phyloP scores from a whole-genome alignment of 768 basidiomycete species.

The Pisolithus marmoratus region DNA sequence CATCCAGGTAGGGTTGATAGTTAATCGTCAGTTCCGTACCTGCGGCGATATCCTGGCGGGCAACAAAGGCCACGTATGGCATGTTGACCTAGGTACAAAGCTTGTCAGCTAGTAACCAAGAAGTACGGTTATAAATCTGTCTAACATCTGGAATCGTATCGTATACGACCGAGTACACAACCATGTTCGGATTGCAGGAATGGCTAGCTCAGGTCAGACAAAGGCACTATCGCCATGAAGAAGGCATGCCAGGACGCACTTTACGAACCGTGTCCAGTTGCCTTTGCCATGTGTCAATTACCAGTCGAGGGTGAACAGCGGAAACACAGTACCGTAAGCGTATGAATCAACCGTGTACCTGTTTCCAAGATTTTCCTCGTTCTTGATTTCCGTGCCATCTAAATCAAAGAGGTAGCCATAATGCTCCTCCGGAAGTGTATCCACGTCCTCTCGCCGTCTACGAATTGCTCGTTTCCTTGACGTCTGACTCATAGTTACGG shows the following conservation, averaged over 20 bases:
- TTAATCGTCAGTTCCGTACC: conserved; percentile 58
- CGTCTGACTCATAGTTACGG: background rate
- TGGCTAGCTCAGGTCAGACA: conserved; percentile 41
- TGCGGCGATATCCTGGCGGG: conserved; percentile 41
- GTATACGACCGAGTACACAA: conserved; percentile 53
- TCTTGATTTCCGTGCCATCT: conserved; percentile 46
- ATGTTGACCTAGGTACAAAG: conserved; percentile 40
- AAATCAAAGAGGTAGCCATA: conserved; percentile 57
- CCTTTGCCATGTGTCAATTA: conserved; percentile 33
- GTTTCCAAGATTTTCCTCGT: conserved; percentile 26
- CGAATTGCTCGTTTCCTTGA: background rate
- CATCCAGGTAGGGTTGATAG: conserved; percentile 46
- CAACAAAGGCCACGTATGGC: conserved; percentile 59
- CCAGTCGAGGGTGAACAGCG: background rate
- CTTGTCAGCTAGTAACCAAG: conserved; percentile 2
- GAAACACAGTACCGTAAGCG: conserved; percentile 37
- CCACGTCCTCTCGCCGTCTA: conserved; percentile 42
- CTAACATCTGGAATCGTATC: conserved; percentile 53
- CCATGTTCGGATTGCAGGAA: conserved; percentile 58
- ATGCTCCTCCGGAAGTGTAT: conserved; percentile 29
- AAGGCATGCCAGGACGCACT: conserved; percentile 37
- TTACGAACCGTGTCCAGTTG: conserved; percentile 74
- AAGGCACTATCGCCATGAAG: background rate
- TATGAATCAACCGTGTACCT: conserved; percentile 54
- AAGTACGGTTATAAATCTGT: conserved; percentile 6